Evolutionary conservation across 1,139 yeast genomes (phyloP), one percentile per base, ranked within the genome.

Genomic region (Candida buenavistaensis): DNA sequence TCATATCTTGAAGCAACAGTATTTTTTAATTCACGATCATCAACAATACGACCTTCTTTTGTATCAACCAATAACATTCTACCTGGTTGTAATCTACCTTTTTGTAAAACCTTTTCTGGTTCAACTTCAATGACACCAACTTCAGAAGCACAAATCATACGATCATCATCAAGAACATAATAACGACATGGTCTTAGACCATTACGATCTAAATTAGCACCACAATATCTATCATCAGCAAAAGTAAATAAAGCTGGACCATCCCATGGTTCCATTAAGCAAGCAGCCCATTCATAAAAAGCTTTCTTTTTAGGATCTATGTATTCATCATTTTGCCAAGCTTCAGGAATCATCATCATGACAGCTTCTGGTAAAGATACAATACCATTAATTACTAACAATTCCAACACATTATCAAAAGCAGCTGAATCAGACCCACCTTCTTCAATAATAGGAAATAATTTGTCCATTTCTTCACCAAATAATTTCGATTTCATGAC

Each of bases 401-500:
- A 71, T 63, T 92, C 98, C 54, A 92, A 75, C 14, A 92, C 97
- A 55, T 92, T 92, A 65, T 92, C 98, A 49, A 92, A 82, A 15
- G 97, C 97, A 35, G 97, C 98, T n/a, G 97, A 92, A 62, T 92
- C 98, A 20, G 97, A 89, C 36, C 97, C 98, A 50, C 97, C 97
- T 65, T 92, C 97, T 64, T 92, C 97, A 48, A 92, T 90, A 54
- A 92, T 85, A 15, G 98, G 98, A 63, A 83, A 90, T 46, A 92
- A 72, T 58, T 83, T 81, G 54, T 89, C 97, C 59, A 90, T 74
- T 51, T 88, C 95, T 36, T 88, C 96, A 47, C 95, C 96, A 59
- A 92, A 90, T 43, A 87, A 73, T 41, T 78, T 73, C 3, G 96
- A 85, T 29, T 79, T 74, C 96, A 92, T 88, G 33, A 90, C 88